A percentile compares a stretch with the other conserved stretches of the same genome.
These are phyloP conservation scores for Marasmius sp. DNA, from an alignment of 1,284 basidiomycete species.

Conservation along the genomic window DNA sequence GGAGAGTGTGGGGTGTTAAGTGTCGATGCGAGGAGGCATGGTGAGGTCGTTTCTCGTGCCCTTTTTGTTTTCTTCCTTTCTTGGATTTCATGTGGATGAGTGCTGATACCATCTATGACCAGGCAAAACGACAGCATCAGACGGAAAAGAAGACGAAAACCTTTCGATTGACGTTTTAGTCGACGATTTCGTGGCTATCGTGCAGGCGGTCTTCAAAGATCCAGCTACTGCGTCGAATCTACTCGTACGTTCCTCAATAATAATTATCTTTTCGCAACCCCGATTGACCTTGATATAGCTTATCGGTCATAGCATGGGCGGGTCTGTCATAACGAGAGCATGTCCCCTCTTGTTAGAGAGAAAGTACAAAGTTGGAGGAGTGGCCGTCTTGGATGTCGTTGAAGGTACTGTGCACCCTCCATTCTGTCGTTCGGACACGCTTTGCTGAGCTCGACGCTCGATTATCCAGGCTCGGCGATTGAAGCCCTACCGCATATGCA, in stretches of 20 bases:
- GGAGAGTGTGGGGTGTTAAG: slow-evolving; percentile 85
- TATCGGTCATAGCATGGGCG: slow-evolving; percentile 90
- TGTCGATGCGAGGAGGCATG: slow-evolving; percentile 88
- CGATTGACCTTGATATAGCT: slow-evolving; percentile 45
- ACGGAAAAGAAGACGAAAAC: slow-evolving; percentile 65
- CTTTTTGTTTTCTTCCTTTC: no score
- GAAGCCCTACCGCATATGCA: slow-evolving; percentile 93
- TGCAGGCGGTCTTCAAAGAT: slow-evolving; percentile 71
- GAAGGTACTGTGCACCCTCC: slow-evolving; percentile 60
- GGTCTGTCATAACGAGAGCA: slow-evolving; percentile 79
- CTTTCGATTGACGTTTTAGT: slow-evolving; percentile 73
- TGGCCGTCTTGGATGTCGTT: slow-evolving; percentile 92
- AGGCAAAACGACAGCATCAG: slow-evolving; percentile 47
- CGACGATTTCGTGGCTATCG: slow-evolving; percentile 67
- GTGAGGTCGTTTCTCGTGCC: no score
- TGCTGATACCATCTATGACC: slow-evolving; percentile 46
- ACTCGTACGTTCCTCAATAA: slow-evolving; percentile 46
- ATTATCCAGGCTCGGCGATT: slow-evolving; percentile 78
- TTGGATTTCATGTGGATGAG: neutral
- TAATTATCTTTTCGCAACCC: neutral
- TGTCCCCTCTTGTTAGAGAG: slow-evolving; percentile 65
- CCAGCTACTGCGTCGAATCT: slow-evolving; percentile 64
- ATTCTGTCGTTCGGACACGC: neutral
- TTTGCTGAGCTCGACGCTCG: neutral
- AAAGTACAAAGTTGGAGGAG: slow-evolving; percentile 77